Percentiles rank a stretch among this genome's conserved stretches.
phyloP scores from a whole-genome alignment of 805 yeast species.

The Metschnikowia kofuensis region DNA sequence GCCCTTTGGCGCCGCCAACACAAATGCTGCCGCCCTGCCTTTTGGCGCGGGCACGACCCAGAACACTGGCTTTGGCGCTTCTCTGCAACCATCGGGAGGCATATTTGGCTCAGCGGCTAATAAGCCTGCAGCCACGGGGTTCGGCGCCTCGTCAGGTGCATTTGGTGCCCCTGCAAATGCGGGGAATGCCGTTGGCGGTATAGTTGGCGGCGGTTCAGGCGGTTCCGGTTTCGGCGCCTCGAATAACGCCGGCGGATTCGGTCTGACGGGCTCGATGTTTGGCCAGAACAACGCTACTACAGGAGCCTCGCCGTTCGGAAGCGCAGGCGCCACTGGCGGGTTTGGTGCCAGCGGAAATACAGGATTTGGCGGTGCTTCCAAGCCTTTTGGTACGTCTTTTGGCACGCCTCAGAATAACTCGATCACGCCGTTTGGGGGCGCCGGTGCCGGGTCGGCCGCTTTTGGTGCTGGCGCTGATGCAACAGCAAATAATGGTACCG shows the following conservation, averaged over 20 bases:
- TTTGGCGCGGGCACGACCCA: slow-evolving; percentile 15
- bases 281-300: slow-evolving; percentile 17
- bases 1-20: slow-evolving; percentile 10
- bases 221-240: slow-evolving; percentile 10
- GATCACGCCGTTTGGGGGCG: slow-evolving; percentile 19
- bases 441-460: slow-evolving; percentile 22
- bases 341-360: slow-evolving; percentile 16
- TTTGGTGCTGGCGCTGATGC: slow-evolving; percentile 23
- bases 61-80: slow-evolving; percentile 10
- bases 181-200: no score
- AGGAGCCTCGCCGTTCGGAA: slow-evolving; percentile 18
- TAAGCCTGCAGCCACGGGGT: slow-evolving; percentile 31
- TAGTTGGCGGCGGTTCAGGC: slow-evolving; percentile 10
- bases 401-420: slow-evolving; percentile 20
- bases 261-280: slow-evolving; percentile 35
- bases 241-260: slow-evolving; percentile 5
- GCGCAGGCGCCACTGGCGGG: slow-evolving; percentile 14
- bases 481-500: slow-evolving; percentile 60
- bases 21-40: slow-evolving; percentile 15
- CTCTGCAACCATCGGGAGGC: slow-evolving; percentile 17
- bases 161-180: slow-evolving; percentile 3
- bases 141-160: slow-evolving; percentile 24
- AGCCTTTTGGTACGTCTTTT: slow-evolving; percentile 21
- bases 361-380: slow-evolving; percentile 16
- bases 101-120: slow-evolving; percentile 17